phyloP scores from a whole-genome alignment of 805 yeast genomes.

The Cyberlindnera mississippiensis region DNA sequence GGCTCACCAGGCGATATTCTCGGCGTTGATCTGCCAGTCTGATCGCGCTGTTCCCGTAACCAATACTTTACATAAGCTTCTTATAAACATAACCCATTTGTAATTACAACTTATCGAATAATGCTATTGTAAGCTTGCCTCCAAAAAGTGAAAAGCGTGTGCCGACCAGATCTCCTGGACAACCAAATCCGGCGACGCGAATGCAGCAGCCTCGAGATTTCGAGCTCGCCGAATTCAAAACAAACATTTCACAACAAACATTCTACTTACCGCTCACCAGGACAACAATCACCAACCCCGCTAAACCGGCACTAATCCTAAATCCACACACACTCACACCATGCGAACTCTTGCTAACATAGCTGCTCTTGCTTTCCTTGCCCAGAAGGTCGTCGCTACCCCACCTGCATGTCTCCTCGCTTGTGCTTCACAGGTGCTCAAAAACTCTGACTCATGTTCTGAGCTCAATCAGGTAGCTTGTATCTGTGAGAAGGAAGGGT shows the following conservation, averaged over 20 bases:
- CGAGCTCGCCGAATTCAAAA: too few species aligned
- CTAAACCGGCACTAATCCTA: not conserved
- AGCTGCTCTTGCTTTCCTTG: conserved; percentile 20
- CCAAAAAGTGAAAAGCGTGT: not conserved
- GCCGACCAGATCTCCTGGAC: conserved; percentile 6
- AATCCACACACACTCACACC: not conserved
- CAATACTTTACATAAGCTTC: too few species aligned
- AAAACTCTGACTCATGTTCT: conserved; percentile 47
- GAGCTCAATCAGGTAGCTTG: conserved; percentile 63
- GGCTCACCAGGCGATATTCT: too few species aligned
- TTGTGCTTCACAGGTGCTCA: conserved; percentile 71
- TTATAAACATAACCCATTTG: too few species aligned
- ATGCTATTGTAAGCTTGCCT: too few species aligned
- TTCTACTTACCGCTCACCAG: not conserved
- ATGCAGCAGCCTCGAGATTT: too few species aligned
- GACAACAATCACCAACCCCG: not conserved
- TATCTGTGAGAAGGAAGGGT: conserved; percentile 56
- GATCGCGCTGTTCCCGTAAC: too few species aligned
- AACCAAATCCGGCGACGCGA: too few species aligned
- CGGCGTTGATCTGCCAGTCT: too few species aligned
- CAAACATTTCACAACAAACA: conserved; percentile 1
- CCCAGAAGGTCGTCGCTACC: conserved; percentile 41
- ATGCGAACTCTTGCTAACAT: conserved; percentile 11
- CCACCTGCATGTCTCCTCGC: conserved; percentile 94
- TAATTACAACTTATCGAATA: too few species aligned